Conservation (phyloP, 352 stramenopile genomes). For the Plasmopara muralis region DNA sequence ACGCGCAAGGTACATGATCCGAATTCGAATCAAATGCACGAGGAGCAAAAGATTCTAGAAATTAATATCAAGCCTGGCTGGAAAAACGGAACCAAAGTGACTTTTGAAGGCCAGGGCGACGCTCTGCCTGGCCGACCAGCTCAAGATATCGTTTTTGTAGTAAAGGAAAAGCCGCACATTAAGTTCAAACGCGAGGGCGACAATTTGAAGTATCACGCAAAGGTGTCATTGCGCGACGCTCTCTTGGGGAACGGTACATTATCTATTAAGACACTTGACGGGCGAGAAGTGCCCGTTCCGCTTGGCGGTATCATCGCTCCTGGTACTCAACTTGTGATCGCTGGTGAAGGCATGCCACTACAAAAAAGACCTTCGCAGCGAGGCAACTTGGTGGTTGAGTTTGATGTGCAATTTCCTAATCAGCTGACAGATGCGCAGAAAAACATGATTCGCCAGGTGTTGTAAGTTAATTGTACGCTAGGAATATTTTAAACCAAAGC, state of each 20-base stretch:
- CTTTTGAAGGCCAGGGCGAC: slow-evolving; percentile 91
- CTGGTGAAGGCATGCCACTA: slow-evolving; percentile 94
- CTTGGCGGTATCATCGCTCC: slow-evolving; percentile 89
- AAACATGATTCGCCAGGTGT: slow-evolving; percentile 56
- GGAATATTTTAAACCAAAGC: no score
- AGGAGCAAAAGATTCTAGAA: slow-evolving; percentile 94
- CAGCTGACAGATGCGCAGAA: slow-evolving; percentile 78
- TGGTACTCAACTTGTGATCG: slow-evolving; percentile 88
- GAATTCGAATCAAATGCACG: slow-evolving; percentile 78
- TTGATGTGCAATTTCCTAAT: slow-evolving; percentile 95
- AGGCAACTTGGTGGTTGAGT: slow-evolving; percentile 94
- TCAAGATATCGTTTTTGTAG: slow-evolving; percentile 94
- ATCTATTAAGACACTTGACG: slow-evolving; percentile 92
- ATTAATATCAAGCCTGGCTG: slow-evolving; percentile 95
- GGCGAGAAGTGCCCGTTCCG: slow-evolving; percentile 83
- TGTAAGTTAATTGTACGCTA: slow-evolving; percentile 31
- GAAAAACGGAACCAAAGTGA: slow-evolving; percentile 94
- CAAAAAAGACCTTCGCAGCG: slow-evolving; percentile 71
- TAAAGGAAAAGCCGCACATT: slow-evolving; percentile 87
- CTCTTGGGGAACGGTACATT: slow-evolving; percentile 89
- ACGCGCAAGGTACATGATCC: slow-evolving; percentile 88
- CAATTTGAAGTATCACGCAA: slow-evolving; percentile 92
- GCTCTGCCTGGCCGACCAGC: slow-evolving; percentile 85
- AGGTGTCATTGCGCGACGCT: slow-evolving; percentile 93
- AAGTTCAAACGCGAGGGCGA: slow-evolving; percentile 93